Evolutionary conservation across 169 alveolate species (phyloP).

Genomic region (Cryptosporidium baileyi): DNA sequence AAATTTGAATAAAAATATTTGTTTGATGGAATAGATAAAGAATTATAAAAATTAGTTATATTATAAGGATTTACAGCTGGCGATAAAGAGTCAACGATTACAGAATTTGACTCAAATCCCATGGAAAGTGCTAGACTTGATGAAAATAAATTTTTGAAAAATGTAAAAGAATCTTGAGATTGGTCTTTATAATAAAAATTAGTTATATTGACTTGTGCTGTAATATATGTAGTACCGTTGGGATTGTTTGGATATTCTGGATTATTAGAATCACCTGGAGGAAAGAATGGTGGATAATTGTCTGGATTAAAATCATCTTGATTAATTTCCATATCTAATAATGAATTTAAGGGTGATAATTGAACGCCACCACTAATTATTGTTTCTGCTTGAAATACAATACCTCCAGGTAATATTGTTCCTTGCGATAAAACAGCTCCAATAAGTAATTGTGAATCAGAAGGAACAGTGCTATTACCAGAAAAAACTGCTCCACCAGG

Average conservation of each 20-base stretch:
- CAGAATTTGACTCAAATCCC: constrained; percentile 31
- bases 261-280: background rate
- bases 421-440: constrained; percentile 68
- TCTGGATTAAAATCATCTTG: constrained; percentile 42
- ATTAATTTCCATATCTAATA: constrained; percentile 55
- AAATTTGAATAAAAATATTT: background rate
- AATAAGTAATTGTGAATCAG: constrained; percentile 33
- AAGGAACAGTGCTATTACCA: constrained; percentile 61
- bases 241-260: background rate
- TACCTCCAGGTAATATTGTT: constrained; percentile 61
- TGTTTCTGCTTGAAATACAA: constrained; percentile 51
- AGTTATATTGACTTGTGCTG: constrained; percentile 69
- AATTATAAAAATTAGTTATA: background rate
- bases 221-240: background rate
- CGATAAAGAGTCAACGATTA: constrained; percentile 5
- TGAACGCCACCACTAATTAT: constrained; percentile 31
- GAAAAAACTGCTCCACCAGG: constrained; percentile 70
- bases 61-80: constrained; percentile 63
- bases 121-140: constrained; percentile 54
- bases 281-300: constrained; percentile 48
- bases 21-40: background rate
- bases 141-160: constrained; percentile 50
- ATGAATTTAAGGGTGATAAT: constrained; percentile 37
- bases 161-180: constrained; percentile 52
- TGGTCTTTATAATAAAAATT: constrained; percentile 61